phyloP scores from a whole-genome alignment of 495 filamentous ascomycete species.

The Penicillium soppii region DNA sequence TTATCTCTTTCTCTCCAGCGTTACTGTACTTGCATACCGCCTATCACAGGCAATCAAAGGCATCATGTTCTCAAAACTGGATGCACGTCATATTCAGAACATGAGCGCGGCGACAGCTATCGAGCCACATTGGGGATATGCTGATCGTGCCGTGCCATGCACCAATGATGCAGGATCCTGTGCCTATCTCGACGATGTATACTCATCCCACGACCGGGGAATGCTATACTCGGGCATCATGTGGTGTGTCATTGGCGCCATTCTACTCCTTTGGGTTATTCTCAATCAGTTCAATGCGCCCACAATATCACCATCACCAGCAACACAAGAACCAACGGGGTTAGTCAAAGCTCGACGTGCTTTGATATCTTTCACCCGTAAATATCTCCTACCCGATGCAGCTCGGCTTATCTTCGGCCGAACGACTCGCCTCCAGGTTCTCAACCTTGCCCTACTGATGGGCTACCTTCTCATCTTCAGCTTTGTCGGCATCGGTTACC shows the following conservation, averaged over 20 bases:
- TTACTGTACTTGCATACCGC: too few species aligned
- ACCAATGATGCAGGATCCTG: slow-evolving; percentile 59
- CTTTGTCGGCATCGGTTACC: slow-evolving; percentile 60
- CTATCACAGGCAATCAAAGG: neutral
- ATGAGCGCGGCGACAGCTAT: slow-evolving; percentile 33
- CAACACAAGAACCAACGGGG: neutral
- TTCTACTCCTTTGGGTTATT: slow-evolving; percentile 49
- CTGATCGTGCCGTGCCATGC: slow-evolving; percentile 55
- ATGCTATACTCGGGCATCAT: slow-evolving; percentile 63
- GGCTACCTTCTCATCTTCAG: slow-evolving; percentile 60
- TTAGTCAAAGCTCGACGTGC: slow-evolving; percentile 12
- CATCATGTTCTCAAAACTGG: slow-evolving; percentile 11
- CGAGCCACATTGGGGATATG: slow-evolving; percentile 63
- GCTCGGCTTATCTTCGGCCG: slow-evolving; percentile 33
- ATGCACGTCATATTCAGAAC: slow-evolving; percentile 39
- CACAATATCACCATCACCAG: neutral
- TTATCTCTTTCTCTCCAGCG: too few species aligned
- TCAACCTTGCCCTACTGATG: slow-evolving; percentile 48
- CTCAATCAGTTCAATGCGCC: slow-evolving; percentile 10
- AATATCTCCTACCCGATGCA: slow-evolving; percentile 40
- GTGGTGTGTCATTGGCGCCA: slow-evolving; percentile 54
- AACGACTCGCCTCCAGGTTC: slow-evolving; percentile 44
- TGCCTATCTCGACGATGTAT: slow-evolving; percentile 62
- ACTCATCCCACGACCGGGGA: slow-evolving; percentile 54
- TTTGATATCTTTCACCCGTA: slow-evolving; percentile 15